Evolutionary conservation across 2,329 filamentous ascomycete genomes (phyloP), one percentile per base, ranked within the genome.

Genomic region (Metarhizium humberi): DNA sequence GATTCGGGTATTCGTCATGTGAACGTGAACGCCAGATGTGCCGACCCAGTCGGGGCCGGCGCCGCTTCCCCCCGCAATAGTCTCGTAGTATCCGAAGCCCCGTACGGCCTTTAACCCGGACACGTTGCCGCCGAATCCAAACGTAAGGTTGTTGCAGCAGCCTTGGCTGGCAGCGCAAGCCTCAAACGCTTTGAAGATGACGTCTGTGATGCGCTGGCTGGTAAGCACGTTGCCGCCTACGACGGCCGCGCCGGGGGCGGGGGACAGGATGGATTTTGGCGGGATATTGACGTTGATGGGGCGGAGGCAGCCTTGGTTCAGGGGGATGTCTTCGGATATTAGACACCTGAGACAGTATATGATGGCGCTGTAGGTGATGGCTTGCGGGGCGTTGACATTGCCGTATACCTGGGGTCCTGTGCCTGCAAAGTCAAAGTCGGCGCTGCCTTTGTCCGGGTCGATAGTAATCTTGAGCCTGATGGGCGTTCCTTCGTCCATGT

Each of bases 401-500:
- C 81, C 87, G 62, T 90, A 90, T 1, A 90, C 86, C 69, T 94
- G 87, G 0, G 86, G 84, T 0, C 89, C 89, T 0, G 89, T 94
- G 20, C 89, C 89, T 0, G 75, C 78, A 67, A 94, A 94, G 66
- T 94, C 88, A 62, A 94, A 94, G 1, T 87, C 75, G 0, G 89
- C 89, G 58, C 90, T 88, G 29, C 88, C 89, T 58, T 87, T 86
- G 0, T 85, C 78, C 0, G 81, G 79, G 61, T 92, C 82, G 57
- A 94, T 94, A 1, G 79, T 87, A 55, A 94, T 78, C 59, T 84
- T 87, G 3, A 94, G 77, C 45, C 78, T 75, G 62, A 94, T 92
- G 0, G 88, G 88, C 3, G 81, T 87, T 5, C 89, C 89, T 58
- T 94, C 89, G 63, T 94, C 89, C 89, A 94, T 92, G 69, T 85